phyloP scores from a whole-genome alignment of 2,329 filamentous ascomycete genomes.

The Simplicillium aogashimaense region DNA sequence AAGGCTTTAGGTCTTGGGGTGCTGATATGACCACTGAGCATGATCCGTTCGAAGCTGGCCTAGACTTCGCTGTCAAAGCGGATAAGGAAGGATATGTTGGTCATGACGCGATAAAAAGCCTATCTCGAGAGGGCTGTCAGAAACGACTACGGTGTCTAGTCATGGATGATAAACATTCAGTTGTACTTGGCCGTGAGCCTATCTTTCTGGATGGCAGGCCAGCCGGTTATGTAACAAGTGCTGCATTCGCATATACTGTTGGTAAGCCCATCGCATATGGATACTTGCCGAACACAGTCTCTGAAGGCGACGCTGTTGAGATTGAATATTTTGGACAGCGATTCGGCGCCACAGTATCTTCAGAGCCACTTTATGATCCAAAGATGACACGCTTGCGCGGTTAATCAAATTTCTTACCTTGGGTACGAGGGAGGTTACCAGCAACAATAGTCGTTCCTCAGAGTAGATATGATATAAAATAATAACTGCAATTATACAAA shows the following conservation, averaged over 20 bases:
- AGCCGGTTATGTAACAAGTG: slow-evolving; percentile 49
- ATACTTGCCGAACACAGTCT: slow-evolving; percentile 38
- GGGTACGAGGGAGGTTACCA: too few species aligned
- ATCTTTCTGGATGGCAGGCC: slow-evolving; percentile 37
- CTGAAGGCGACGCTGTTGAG: slow-evolving; percentile 40
- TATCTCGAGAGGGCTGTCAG: slow-evolving; percentile 21
- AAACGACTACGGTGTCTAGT: slow-evolving; percentile 38
- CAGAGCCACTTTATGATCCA: slow-evolving; percentile 32
- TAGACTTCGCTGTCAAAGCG: slow-evolving; percentile 37
- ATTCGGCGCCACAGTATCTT: slow-evolving; percentile 41
- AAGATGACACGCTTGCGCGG: slow-evolving; percentile 7
- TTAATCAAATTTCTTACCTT: not conserved
- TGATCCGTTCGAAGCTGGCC: slow-evolving; percentile 48
- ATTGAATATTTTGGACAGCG: slow-evolving; percentile 51
- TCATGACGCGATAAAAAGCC: slow-evolving; percentile 32
- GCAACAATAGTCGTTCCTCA: too few species aligned
- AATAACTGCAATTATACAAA: too few species aligned
- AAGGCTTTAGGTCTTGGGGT: slow-evolving; percentile 47
- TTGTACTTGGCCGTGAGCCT: slow-evolving; percentile 53
- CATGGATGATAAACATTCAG: slow-evolving; percentile 43
- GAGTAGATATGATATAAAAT: too few species aligned
- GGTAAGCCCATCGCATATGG: slow-evolving; percentile 50
- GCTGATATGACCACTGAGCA: slow-evolving; percentile 52
- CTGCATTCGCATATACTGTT: slow-evolving; percentile 50
- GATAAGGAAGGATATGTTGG: slow-evolving; percentile 42